These are phyloP conservation scores for Ensete glaucum DNA, from an alignment of 176 grass and related monocot species.

Conservation along the genomic window DNA sequence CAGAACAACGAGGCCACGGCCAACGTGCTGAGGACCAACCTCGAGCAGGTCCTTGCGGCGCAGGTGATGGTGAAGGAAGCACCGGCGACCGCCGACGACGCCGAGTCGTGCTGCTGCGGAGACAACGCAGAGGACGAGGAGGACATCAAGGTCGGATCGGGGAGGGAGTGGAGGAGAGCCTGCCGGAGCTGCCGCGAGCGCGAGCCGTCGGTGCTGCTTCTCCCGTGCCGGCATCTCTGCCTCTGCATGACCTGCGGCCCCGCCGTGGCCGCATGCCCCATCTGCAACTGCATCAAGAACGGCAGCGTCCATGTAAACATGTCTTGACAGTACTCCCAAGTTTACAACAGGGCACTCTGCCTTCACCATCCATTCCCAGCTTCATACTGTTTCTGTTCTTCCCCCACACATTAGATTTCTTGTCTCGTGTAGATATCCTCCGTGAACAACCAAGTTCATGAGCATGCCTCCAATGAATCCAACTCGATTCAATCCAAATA, in stretches of 20 bases:
- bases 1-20: constrained; percentile 46
- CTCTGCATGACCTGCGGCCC: constrained; percentile 46
- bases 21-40: constrained; percentile 37
- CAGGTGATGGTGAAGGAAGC: not conserved
- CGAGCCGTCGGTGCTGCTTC: constrained; percentile 41
- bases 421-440: too few relatives aligned
- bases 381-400: too few relatives aligned
- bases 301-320: constrained; percentile 63
- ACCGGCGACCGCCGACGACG: constrained; percentile 9
- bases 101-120: constrained; percentile 65
- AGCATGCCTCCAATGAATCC: too few relatives aligned
- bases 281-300: constrained; percentile 49
- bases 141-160: not conserved
- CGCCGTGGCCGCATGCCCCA: constrained; percentile 37
- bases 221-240: constrained; percentile 78
- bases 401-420: too few relatives aligned
- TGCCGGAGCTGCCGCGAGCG: constrained; percentile 38
- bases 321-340: constrained; percentile 22
- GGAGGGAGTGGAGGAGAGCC: not conserved
- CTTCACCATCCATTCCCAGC: too few relatives aligned
- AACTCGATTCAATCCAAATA: too few relatives aligned
- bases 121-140: constrained; percentile 12
- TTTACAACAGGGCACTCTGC: not conserved
- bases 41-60: constrained; percentile 36
- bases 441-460: too few relatives aligned